These are phyloP conservation scores for Lachnellula cervina DNA, from an alignment of 2,329 filamentous ascomycete genomes.

Conservation along the genomic window DNA sequence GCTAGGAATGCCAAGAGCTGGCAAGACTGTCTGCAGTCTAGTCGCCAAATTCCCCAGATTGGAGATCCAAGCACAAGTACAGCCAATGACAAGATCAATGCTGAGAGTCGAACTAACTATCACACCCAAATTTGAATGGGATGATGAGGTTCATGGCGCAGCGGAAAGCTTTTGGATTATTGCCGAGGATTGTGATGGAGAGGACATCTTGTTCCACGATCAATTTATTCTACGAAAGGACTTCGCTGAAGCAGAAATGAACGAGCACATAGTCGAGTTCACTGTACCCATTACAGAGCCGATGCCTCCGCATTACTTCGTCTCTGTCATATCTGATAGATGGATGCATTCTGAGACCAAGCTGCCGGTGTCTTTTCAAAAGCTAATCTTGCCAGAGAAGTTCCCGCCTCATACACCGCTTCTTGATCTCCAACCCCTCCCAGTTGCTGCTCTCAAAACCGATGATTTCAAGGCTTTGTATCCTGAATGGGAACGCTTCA, in stretches of 20 bases:
- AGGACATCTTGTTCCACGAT: conserved; percentile 92
- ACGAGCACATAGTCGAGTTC: conserved; percentile 92
- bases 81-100: conserved; percentile 92
- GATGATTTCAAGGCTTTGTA: conserved; percentile 80
- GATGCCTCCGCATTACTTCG: conserved; percentile 98
- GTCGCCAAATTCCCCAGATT: conserved; percentile 91
- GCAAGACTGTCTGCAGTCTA: conserved; percentile 76
- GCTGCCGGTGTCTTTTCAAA: conserved; percentile 89
- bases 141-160: conserved; percentile 78
- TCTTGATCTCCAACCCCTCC: conserved; percentile 85
- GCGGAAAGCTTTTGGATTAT: conserved; percentile 96
- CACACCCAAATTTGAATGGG: conserved; percentile 93
- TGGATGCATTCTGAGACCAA: conserved; percentile 99
- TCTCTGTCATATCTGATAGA: conserved; percentile 87
- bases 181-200: conserved; percentile 94
- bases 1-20: conserved; percentile 82
- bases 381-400: conserved; percentile 88
- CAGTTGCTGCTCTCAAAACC: conserved; percentile 81
- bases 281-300: conserved; percentile 95
- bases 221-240: conserved; percentile 88
- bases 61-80: conserved; percentile 87
- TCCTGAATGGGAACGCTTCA: conserved; percentile 81
- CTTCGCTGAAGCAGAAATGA: conserved; percentile 78
- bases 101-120: conserved; percentile 85
- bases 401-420: conserved; percentile 92